Evolutionary conservation across 768 basidiomycete genomes (phyloP).

Genomic region (Rhizopogon salebrosus): DNA sequence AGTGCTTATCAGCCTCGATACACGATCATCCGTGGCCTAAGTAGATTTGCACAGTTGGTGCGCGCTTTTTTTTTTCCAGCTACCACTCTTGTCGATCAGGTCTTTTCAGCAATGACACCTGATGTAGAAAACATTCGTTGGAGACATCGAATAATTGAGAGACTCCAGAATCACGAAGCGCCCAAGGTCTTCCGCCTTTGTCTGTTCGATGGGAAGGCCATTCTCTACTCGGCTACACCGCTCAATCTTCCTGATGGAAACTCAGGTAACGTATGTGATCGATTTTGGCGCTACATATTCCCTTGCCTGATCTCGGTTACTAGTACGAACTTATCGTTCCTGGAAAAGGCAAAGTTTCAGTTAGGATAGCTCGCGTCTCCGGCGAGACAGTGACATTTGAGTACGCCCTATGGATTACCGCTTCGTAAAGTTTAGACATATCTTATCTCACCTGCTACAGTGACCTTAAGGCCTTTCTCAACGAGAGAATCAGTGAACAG

Average conservation of each 20-base stretch:
- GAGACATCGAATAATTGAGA: slow-evolving; percentile 26
- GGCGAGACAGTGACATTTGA: slow-evolving; percentile 30
- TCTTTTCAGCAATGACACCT: slow-evolving; percentile 14
- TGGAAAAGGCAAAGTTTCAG: slow-evolving; percentile 27
- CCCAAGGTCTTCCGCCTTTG: slow-evolving; percentile 37
- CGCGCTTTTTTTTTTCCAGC: slow-evolving; percentile 22
- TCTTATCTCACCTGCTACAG: slow-evolving; percentile 8
- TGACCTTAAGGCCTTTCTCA: slow-evolving; percentile 22
- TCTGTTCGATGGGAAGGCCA: slow-evolving; percentile 42
- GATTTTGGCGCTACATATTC: neutral
- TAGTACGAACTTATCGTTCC: slow-evolving; percentile 23
- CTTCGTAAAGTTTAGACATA: neutral
- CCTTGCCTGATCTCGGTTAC: neutral
- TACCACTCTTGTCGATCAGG: neutral
- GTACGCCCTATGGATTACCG: neutral
- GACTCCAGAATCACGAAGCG: slow-evolving; percentile 33
- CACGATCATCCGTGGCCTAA: neutral
- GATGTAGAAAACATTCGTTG: slow-evolving; percentile 9
- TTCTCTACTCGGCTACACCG: slow-evolving; percentile 33
- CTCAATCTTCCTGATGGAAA: slow-evolving; percentile 26
- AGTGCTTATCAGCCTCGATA: neutral
- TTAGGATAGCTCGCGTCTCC: slow-evolving; percentile 33
- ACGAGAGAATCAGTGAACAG: slow-evolving; percentile 18
- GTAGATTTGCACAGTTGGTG: slow-evolving; percentile 1
- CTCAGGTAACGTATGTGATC: slow-evolving; percentile 21